Evolutionary conservation across 805 yeast genomes (phyloP).

Genomic region (Pichia eremophila): DNA sequence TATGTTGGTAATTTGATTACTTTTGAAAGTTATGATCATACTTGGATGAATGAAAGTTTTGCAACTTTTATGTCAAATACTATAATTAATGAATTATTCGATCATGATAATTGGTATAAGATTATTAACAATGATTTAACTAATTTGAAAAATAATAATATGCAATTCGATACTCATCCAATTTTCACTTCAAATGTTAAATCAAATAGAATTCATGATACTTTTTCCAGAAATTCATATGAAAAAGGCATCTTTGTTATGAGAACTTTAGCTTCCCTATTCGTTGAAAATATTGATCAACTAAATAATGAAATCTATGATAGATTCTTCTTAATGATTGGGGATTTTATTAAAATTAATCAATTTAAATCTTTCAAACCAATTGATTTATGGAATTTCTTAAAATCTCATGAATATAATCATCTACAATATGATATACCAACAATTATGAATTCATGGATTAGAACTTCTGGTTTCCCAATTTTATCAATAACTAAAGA

Average conservation of each 20-base stretch:
- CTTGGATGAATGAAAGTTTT: conserved; percentile 73
- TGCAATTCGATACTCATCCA: conserved; percentile 28
- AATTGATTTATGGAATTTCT: conserved; percentile 42
- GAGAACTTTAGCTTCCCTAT: conserved; percentile 40
- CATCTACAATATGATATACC: conserved; percentile 33
- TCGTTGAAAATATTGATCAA: conserved; percentile 24
- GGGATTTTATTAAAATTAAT: conserved; percentile 29
- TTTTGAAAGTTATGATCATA: conserved; percentile 56
- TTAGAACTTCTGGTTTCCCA: conserved; percentile 56
- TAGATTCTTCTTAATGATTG: conserved; percentile 25
- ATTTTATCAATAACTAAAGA: conserved; percentile 38
- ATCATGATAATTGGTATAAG: conserved; percentile 26
- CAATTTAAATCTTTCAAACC: conserved; percentile 36
- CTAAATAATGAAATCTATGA: conserved; percentile 23
- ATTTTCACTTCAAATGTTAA: conserved; percentile 30
- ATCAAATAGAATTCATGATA: conserved; percentile 31
- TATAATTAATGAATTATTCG: conserved; percentile 23
- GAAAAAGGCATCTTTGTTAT: conserved; percentile 51
- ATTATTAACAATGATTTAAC: conserved; percentile 21
- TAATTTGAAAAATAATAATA: conserved; percentile 24
- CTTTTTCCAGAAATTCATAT: conserved; percentile 43
- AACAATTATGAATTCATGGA: conserved; percentile 51
- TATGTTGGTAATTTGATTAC: conserved; percentile 68
- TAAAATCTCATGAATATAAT: conserved; percentile 21
- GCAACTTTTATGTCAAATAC: conserved; percentile 59